Percentiles rank a stretch among this genome's conserved stretches.
Conservation (phyloP, 2,329 filamentous ascomycete genomes). For the Calonectria crousiana region DNA sequence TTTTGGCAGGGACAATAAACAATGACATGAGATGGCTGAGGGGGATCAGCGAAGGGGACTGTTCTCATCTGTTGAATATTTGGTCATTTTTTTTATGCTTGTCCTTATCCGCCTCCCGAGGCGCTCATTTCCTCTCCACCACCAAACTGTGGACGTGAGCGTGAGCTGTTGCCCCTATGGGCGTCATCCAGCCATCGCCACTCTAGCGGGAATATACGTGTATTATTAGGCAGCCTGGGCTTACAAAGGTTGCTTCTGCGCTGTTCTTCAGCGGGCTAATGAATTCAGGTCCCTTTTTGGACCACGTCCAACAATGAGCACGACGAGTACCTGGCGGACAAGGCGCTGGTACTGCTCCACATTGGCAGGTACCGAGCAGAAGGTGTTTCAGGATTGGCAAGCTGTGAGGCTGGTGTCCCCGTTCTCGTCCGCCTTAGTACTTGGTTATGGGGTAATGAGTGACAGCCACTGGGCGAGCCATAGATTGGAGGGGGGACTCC, state of each 20-base stretch:
- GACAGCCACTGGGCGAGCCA: neutral
- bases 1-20: neutral
- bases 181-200: neutral
- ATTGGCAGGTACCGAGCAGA: slow-evolving; percentile 1
- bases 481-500: slow-evolving; percentile 13
- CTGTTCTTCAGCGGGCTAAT: neutral
- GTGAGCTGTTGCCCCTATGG: neutral
- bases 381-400: slow-evolving; percentile 25
- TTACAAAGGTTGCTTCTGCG: neutral
- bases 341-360: slow-evolving; percentile 10
- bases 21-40: neutral
- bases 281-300: neutral
- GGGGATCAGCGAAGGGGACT: neutral
- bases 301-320: neutral
- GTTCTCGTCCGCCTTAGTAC: neutral
- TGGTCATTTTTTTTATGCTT: neutral
- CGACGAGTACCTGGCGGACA: slow-evolving; percentile 4
- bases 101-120: neutral
- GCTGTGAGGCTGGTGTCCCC: slow-evolving; percentile 5
- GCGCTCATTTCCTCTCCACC: neutral
- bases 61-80: neutral
- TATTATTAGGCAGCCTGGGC: slow-evolving; percentile 1
- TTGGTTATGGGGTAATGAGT: slow-evolving; percentile 22
- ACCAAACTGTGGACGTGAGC: neutral
- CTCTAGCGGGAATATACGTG: neutral